Base-by-base conservation (phyloP, 2,329 filamentous ascomycete species). In the Coleophoma cylindrospora region DNA sequence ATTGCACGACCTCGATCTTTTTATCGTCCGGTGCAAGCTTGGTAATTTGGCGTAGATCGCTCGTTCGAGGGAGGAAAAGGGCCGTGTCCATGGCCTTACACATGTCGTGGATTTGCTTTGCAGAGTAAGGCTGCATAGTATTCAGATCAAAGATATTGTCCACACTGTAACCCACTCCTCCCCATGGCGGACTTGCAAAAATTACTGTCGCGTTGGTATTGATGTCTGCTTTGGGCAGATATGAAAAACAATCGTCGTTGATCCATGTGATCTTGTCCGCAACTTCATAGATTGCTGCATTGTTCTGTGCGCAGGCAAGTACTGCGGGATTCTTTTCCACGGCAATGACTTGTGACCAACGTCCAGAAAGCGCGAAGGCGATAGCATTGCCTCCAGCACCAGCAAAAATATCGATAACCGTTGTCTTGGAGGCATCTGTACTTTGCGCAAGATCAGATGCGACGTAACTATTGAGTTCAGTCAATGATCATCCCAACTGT, bases 321-420 rank as follows among this genome's bases (percentile, higher is more conserved):
- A 88, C 89, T 10, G 83, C 79, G 3, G 84, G 74, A 61, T 97
- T 85, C 59, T 86, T 87, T 70, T 99, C 94, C 58, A 99, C 86
- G 40, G 88, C 90, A 64, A 97, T 90, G 56, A 99, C 81, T 56
- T 82, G 84, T 47, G 84, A 80, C 87, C 90, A 99, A 55, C 84
- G 81, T 17, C 79, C 82, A 0, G 86, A 89, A 10, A 84, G 78
- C 15, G 94, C 92, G 60, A 99, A 95, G n/a, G 91, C 90, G 59
- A 99, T 97, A 21, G 87, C 82, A 66, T 99, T 99, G 49, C 91
- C 94, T 36, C 95, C 94, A 1, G 89, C 91, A 40, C 94, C 94
- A 27, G 86, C 89, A 69, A 99, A 99, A 43, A 87, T 81, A 67
- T 99, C 94, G 52, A 99, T 82, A 36, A 99, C 72, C 46, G 56